These are phyloP conservation scores for Cyberlindnera xishuangbannaensis DNA, from an alignment of 805 yeast species.

Conservation along the genomic window DNA sequence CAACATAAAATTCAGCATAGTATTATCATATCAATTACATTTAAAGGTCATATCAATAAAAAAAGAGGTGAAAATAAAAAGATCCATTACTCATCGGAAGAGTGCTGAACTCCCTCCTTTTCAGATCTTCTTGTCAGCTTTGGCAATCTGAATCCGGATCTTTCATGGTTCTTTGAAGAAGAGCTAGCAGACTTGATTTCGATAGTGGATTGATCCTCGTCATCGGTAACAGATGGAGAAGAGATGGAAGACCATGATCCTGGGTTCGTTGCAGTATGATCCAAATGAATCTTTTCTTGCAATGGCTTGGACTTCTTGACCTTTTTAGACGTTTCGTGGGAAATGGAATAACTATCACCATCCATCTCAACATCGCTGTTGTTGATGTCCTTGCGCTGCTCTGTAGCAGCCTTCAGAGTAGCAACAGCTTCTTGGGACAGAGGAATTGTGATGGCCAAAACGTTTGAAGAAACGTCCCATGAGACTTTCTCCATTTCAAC, in stretches of 20 bases:
- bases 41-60: no score
- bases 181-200: slow-evolving; percentile 5
- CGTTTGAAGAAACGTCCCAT: slow-evolving; percentile 12
- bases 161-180: no score
- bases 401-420: neutral
- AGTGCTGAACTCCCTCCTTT: no score
- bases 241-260: slow-evolving; percentile 8
- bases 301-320: slow-evolving; percentile 1
- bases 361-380: slow-evolving; percentile 3
- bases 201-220: neutral
- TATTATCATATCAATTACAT: no score
- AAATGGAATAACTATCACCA: neutral
- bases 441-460: slow-evolving; percentile 17
- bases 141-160: slow-evolving; percentile 1
- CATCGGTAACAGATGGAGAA: slow-evolving; percentile 5
- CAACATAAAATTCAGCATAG: no score
- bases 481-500: slow-evolving; percentile 13
- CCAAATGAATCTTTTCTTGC: neutral
- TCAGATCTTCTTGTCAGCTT: no score
- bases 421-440: no score
- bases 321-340: slow-evolving; percentile 3
- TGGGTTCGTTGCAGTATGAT: neutral
- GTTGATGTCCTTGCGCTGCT: no score
- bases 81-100: no score
- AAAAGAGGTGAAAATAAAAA: no score